Evolutionary conservation across 768 basidiomycete species (phyloP), one percentile per base, ranked within the genome.

Genomic region (Lactarius psammicola): DNA sequence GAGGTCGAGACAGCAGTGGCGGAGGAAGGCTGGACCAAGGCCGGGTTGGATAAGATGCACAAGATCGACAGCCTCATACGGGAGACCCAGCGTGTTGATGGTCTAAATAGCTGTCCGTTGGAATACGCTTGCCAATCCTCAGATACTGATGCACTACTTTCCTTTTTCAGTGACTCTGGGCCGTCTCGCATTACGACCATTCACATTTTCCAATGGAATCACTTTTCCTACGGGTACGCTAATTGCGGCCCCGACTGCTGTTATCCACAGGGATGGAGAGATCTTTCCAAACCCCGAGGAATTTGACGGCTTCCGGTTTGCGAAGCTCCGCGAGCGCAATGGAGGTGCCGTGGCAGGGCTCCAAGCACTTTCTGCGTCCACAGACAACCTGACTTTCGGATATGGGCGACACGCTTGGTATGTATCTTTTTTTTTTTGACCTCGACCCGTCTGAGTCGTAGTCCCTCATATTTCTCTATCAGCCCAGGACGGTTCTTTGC

Each of bases 301-400:
- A 49, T 82, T 83, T 51, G 74, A 80, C 33, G 75, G 79, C 1
- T 79, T 79, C 62, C 75, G 81, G 18, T 83, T 82, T 69, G 66
- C 74, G 28, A 63, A 74, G n/a, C 67, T 70, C 60, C 69, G 65
- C 23, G 72, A 72, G 36, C 58, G 61, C 18, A 72, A 73, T 20
- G 74, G 33, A 65, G 46, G 10, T 42, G 17, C 6, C 8, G 7
- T n/a, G 28, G 6, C 13, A 33, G 73, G 66, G 60, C 70, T 74
- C 31, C 75, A 75, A 58, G 60, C 71, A 17, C 68, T 71, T 8
- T 60, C 70, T 72, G 69, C 73, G 60, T 59, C 74, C 67, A 11
- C 70, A 18, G 66, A 76, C 13, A 77, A 76, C 64, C 63, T 82
- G 30, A 58, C 78, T 74, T 69, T 72, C 46, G 72, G 70, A 18